These are phyloP conservation scores for Blastobotrys attinorum DNA, from an alignment of 805 yeast species.

Conservation along the genomic window DNA sequence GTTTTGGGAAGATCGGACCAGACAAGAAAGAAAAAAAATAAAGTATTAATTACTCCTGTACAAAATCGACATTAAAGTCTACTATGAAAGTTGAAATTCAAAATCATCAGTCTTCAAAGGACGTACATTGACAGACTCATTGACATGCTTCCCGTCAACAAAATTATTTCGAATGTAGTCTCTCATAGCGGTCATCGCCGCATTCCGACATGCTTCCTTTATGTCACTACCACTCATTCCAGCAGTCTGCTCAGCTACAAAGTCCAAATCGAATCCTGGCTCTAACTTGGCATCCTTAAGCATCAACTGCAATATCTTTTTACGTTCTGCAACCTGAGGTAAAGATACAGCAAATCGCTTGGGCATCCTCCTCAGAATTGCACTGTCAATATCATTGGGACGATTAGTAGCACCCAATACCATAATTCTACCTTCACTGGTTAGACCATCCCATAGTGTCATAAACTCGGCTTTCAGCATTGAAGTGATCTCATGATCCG, in stretches of 20 bases:
- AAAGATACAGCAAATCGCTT: conserved; percentile 73
- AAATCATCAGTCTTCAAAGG: conserved; percentile 63
- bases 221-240: conserved; percentile 89
- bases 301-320: conserved; percentile 59
- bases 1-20: no score
- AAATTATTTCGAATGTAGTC: conserved; percentile 67
- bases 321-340: conserved; percentile 63
- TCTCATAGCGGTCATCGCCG: conserved; percentile 82
- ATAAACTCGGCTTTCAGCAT: conserved; percentile 92
- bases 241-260: conserved; percentile 53
- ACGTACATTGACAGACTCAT: conserved; percentile 41
- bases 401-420: conserved; percentile 94
- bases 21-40: not conserved
- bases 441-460: conserved; percentile 95
- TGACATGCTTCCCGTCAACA: conserved; percentile 29
- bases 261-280: conserved; percentile 48
- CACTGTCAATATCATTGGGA: conserved; percentile 83
- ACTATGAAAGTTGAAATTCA: no score
- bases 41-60: not conserved
- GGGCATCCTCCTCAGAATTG: conserved; percentile 88
- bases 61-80: conserved; percentile 11
- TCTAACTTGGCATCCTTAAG: conserved; percentile 60
- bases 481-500: conserved; percentile 93
- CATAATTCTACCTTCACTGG: conserved; percentile 68
- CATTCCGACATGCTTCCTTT: conserved; percentile 86